Evolutionary conservation across 2,329 filamentous ascomycete genomes (phyloP), one percentile per base, ranked within the genome.

Genomic region (Cordyceps fumosorosea): DNA sequence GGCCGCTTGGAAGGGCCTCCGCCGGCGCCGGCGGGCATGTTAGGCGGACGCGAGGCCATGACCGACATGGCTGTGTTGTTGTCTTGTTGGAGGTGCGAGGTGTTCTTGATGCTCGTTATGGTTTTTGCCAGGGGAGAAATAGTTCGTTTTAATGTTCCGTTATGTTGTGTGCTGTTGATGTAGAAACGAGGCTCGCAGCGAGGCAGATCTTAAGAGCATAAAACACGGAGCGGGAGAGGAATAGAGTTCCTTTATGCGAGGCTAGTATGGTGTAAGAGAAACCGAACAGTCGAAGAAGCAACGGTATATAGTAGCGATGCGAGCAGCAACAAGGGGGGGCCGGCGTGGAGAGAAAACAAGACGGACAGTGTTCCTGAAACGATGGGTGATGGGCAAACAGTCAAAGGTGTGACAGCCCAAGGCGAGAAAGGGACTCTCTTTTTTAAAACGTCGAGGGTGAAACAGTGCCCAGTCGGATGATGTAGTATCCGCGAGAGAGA

Each of bases 1-100:
- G 85, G 84, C 69, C 79, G 79, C 75, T 78, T 83, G 59, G 76
- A 47, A 14, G 29, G 48, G 26, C 48, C 71, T 6, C 73, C 71
- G 62, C 70, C 72, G 44, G 50, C 45, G 45, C 32, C 29, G 26
- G 40, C 16, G 32, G 61, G 40, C 58, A 60, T 73, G 71, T 56
- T 69, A 69, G 58, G 58, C 40, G 50, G 50, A 22, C 24, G 58
- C 63, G 71, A 73, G 44, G 76, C 67, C 77, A 80, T 80, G 59
- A 61, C 65, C 62, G 54, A 58, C 58, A 64, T 53, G 57, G 32
- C 45, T 60, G 24, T 62, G 29, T 24, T 20, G 20, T 48, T 26
- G 45, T 16, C 2, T 44, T n/a, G 34, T n/a, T n/a, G 40, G 37
- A 42, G 8, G 16, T 18, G 40, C 14, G 40, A 44, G 18, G 8